Evolutionary conservation across 306 rosid genomes (phyloP).

Genomic region (Medicago lupulina): DNA sequence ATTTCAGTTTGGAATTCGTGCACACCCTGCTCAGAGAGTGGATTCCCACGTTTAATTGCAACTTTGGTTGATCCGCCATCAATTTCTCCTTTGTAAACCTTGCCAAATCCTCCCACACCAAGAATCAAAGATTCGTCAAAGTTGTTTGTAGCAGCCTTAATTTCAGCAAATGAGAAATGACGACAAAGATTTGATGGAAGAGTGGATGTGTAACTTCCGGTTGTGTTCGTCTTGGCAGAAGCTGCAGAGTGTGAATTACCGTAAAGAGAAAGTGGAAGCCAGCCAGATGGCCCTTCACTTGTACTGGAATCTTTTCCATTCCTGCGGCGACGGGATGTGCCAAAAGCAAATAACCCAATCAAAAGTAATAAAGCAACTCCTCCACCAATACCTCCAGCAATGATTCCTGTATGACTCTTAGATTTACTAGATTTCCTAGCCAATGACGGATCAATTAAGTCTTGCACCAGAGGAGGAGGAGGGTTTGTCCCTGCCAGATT

Average conservation of each 20-base stretch:
- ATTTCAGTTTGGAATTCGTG: slow-evolving; percentile 99
- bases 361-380: slow-evolving; percentile 65
- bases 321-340: slow-evolving; percentile 53
- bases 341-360: slow-evolving; percentile 60
- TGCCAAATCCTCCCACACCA: slow-evolving; percentile 99
- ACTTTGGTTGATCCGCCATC: slow-evolving; percentile 81
- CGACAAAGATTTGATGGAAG: slow-evolving; percentile 96
- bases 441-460: slow-evolving; percentile 55
- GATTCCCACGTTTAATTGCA: slow-evolving; percentile 97
- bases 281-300: slow-evolving; percentile 96
- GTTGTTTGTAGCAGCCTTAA: slow-evolving; percentile 87
- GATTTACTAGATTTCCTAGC: slow-evolving; percentile 55
- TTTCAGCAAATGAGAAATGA: slow-evolving; percentile 97
- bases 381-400: slow-evolving; percentile 76
- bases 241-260: slow-evolving; percentile 92
- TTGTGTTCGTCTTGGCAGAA: slow-evolving; percentile 93
- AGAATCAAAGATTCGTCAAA: slow-evolving; percentile 87
- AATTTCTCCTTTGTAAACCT: slow-evolving; percentile 91
- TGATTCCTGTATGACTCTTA: slow-evolving; percentile 59
- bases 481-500: slow-evolving; percentile 90
- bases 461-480: slow-evolving; percentile 62
- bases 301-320: slow-evolving; percentile 68
- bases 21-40: slow-evolving; percentile 97
- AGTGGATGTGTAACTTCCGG: slow-evolving; percentile 88
- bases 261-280: slow-evolving; percentile 96